Evolutionary conservation across 441 rosid species (phyloP), one percentile per base, ranked within the genome.

Genomic region (Adansonia grandidieri): DNA sequence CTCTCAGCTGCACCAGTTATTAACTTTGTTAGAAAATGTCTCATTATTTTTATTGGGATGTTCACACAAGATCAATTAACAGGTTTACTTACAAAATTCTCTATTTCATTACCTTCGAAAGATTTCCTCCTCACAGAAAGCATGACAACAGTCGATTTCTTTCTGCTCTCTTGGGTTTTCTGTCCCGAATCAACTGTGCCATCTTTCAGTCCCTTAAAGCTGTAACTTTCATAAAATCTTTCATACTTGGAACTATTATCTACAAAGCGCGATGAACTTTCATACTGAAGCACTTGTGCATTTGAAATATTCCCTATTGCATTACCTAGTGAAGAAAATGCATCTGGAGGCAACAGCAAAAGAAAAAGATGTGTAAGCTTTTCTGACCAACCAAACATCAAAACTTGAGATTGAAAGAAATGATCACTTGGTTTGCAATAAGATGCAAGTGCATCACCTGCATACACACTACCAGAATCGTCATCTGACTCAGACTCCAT

Each of bases 401-500:
- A 28, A 71, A 24, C 28, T 24, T 24, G 28, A 24, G 28, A 24
- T 47, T 65, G 70, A 40, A 40, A 17, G 51, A 42, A n/a, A n/a
- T 42, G 51, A 42, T 15, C 6, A 17, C 48, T 64, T 0, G 48
- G 19, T 6, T 15, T 50, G 74, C 8, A 40, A 64, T 65, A 24
- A 20, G 32, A 13, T 50, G 11, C 1, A 22, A 32, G 37, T 9
- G 14, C 37, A 32, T 77, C 92, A 95, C 98, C 95, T 87, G 91
- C 98, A 54, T 86, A 84, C 68, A 92, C 80, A 73, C 98, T 93
- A 60, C 87, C 70, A 76, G 80, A 88, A 66, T 92, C 97, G 13
- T 95, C 97, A 65, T 93, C 98, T 2, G 92, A 89, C 50, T 95
- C 98, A 0, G 98, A 95, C 70, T 93, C 97, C 82, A 95, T 80